Base-by-base conservation (phyloP, 2,329 filamentous ascomycete genomes). In the Sclerotinia nivalis region DNA sequence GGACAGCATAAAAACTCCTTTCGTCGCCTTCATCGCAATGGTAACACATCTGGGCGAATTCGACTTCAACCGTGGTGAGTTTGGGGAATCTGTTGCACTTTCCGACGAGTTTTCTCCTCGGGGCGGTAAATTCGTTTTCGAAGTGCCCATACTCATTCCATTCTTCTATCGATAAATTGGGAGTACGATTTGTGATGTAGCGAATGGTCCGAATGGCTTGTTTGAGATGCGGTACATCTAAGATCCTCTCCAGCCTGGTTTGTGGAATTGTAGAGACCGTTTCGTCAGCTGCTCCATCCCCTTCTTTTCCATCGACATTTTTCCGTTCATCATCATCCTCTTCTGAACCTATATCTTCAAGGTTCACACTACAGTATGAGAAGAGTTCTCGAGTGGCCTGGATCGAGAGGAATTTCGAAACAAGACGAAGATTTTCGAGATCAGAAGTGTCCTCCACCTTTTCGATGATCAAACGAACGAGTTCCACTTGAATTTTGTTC, bases 81-180 rank as follows among this genome's bases (percentile, higher is more conserved):
- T 69, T 68, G 13, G 71, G 71, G 49, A 69, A 68, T 4, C 9
- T 37, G 28, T 69, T 69, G 50, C 68, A 50, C 15, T 34, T 49
- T 37, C 9, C 15, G 25, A 69, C 22, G 10, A 40, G 25, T 5
- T 15, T 31, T 59, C 62, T 50, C 34, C 62, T 56, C 9, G 4
- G 40, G 15, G 47, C 20, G 37, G 49, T 31, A 13, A 69, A 59
- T 47, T 45, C 25, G n/a, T 40, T n/a, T 2, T 43, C 40, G 13
- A 8, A 45, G 31, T 18, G 18, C 10, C 45, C 2, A 3, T 9
- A 13, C 2, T 28, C 64, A 55, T 20, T 65, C 61, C 31, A 37
- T 37, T 9, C 37, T 10, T 45, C 25, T 12, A n/a, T 62, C 4
- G 45, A n/a, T 20, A 60, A 54, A 49, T 62, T 52, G 4, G 56